A percentile compares a stretch with the other conserved stretches of the same genome.
Conservation (phyloP, 805 yeast genomes). For the Candida chilensis region DNA sequence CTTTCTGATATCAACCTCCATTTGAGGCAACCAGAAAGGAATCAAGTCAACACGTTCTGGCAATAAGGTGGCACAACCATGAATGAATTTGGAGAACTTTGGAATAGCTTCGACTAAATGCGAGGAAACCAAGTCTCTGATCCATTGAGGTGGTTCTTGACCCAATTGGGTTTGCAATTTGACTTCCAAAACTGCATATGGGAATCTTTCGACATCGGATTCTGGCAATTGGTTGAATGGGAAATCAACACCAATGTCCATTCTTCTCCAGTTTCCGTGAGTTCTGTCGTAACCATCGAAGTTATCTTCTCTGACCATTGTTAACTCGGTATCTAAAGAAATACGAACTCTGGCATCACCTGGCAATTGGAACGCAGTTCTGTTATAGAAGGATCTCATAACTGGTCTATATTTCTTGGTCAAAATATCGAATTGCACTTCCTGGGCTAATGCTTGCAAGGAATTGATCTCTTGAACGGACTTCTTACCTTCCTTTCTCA, state of each 20-base stretch:
- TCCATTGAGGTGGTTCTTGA: slow-evolving; percentile 99
- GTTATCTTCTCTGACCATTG: slow-evolving; percentile 97
- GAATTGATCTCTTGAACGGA: slow-evolving; percentile 81
- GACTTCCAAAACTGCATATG: slow-evolving; percentile 96
- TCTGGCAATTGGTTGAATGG: slow-evolving; percentile 86
- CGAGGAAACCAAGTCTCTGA: slow-evolving; percentile 79
- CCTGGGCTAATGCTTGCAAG: slow-evolving; percentile 85
- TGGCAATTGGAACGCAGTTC: slow-evolving; percentile 98
- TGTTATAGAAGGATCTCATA: slow-evolving; percentile 89
- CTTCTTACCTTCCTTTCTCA: slow-evolving; percentile 89
- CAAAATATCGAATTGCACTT: slow-evolving; percentile 83
- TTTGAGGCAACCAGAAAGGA: slow-evolving; percentile 98
- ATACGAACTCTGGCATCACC: slow-evolving; percentile 99
- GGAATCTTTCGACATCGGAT: slow-evolving; percentile 84
- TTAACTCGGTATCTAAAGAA: slow-evolving; percentile 90
- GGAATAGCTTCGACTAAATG: slow-evolving; percentile 98
- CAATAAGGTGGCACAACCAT: slow-evolving; percentile 88
- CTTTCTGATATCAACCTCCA: slow-evolving; percentile 91
- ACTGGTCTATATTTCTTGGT: slow-evolving; percentile 87
- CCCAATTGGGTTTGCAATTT: slow-evolving; percentile 96
- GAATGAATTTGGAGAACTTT: slow-evolving; percentile 93
- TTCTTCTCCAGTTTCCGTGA: slow-evolving; percentile 92
- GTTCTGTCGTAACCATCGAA: slow-evolving; percentile 92
- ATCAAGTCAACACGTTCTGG: slow-evolving; percentile 77
- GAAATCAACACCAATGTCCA: slow-evolving; percentile 96